Evolutionary conservation across 805 yeast genomes (phyloP), one percentile per base, ranked within the genome.

Genomic region (Schwanniomyces vanrijiae): DNA sequence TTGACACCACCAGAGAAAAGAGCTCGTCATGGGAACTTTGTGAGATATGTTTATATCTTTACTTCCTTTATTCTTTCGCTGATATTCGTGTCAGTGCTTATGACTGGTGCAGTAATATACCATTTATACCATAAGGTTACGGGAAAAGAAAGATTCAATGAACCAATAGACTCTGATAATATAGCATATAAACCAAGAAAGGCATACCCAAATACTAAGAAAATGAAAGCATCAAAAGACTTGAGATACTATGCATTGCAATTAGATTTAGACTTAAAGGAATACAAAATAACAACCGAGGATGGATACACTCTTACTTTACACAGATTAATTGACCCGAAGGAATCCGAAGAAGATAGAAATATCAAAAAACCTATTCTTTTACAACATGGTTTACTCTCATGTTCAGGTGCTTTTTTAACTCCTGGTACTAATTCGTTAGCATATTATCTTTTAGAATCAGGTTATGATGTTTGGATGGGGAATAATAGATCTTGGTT

Each of bases 401-500:
- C 91, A 59, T 86, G 95, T 19, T 82, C 92, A 0, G 97, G 91
- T 0, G 86, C 96, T 0, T 92, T 78, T 63, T 76, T 92, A 24
- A 84, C 96, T 0, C 71, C 88, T n/a, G 99, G 98, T 0, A 74
- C 77, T 47, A 81, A 86, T 49, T 86, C 96, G 9, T 65, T 94
- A 37, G 94, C 92, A 0, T 54, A 81, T 75, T 61, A 76, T 73
- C 59, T 73, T 74, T 42, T 64, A 33, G 68, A 71, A 26, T 64
- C 71, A 21, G 91, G 94, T 0, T 88, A 76, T 58, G 97, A 90
- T 55, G 90, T 90, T 7, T 90, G 97, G 97, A 62, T 90, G 45
- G 97, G 96, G 1, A 89, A 90, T 59, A 91, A 90, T 60, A 69
- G 99, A 51, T 86, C 96, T 54, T 96, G 96, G 5, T 87, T 91